These are phyloP conservation scores for Cladosporium austrohemisphaericum DNA, from an alignment of 2,329 filamentous ascomycete genomes.

Conservation along the genomic window DNA sequence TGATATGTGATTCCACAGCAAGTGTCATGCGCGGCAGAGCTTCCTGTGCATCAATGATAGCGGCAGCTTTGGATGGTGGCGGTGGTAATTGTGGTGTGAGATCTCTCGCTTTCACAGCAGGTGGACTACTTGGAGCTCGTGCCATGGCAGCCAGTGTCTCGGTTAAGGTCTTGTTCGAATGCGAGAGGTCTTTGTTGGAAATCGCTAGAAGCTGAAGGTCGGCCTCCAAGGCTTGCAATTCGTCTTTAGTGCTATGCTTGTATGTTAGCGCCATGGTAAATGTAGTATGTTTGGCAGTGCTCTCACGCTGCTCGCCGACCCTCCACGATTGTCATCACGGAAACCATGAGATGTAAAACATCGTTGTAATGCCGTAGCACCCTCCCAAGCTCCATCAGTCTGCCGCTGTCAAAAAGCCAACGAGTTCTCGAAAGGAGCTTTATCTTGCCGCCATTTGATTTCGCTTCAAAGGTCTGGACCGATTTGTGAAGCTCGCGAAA, in stretches of 20 bases:
- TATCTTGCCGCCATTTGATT: background rate
- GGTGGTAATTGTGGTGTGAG: background rate
- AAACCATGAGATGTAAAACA: slow-evolving; percentile 11
- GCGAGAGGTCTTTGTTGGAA: background rate
- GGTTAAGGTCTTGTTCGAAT: background rate
- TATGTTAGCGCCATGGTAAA: background rate
- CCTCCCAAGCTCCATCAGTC: background rate
- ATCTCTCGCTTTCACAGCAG: background rate
- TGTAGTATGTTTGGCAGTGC: background rate
- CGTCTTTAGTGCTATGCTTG: slow-evolving; percentile 3
- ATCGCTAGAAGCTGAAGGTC: background rate
- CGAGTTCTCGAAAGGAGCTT: background rate
- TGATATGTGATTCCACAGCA: no score
- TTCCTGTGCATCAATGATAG: no score
- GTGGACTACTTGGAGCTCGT: background rate
- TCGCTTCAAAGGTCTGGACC: background rate
- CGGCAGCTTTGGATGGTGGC: no score
- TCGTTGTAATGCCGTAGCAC: background rate
- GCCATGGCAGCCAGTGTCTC: slow-evolving; percentile 5
- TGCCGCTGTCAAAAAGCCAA: background rate
- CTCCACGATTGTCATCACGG: slow-evolving; percentile 10
- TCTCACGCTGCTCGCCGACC: slow-evolving; percentile 9
- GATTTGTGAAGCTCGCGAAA: slow-evolving; percentile 6
- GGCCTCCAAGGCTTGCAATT: background rate
- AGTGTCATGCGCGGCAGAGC: no score